Base-by-base conservation (phyloP, 768 basidiomycete genomes). In the Tylopilus vinaceipallidus region DNA sequence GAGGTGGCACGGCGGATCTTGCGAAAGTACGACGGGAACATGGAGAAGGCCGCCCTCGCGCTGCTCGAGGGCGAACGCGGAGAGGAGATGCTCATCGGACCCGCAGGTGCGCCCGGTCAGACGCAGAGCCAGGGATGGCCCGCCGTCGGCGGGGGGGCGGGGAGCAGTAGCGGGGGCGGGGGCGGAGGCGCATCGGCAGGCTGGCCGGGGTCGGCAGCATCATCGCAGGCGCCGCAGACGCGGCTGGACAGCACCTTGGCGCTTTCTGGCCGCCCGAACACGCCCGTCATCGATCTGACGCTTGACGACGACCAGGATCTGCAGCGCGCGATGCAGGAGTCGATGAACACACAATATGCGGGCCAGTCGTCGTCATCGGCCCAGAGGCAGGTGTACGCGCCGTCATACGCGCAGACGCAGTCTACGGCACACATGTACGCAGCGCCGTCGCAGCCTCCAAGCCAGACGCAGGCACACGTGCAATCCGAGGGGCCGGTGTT, bases 241-340 rank as follows among this genome's bases (percentile, higher is more conserved):
- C 63, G 58, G 27, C 23, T 52, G 40, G 56, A 59, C 33, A 34
- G 27, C 10, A 10, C 45, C 27, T 22, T 50, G 16, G 32, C 51
- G 47, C 49, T 60, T 4, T 22, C 40, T 24, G 58, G 51, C 23
- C 55, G 68, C 6, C 59, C 63, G 2, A 67, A 59, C 27, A 62
- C 66, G 22, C 66, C 67, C 3, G 56, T 73, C 6, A 83, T 87
- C 38, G 84, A 88, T 65, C 72, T 88, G 37, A 87, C 84, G 4
- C 68, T 56, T 7, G 84, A 84, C 22, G 79, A 80, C n/a, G 76
- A 78, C 35, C 65, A 57, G 36, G 71, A 81, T 17, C 65, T 82
- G 22, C 71, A 68, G 27, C 76, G 76, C 6, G 80, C 83, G 14
- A 59, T 84, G 53, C 68, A 77, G 42, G 75, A 81, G 37, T 83